Percentiles rank a stretch among this genome's conserved stretches.
phyloP scores from a whole-genome alignment of 441 rosid species.

The Populus hybrid region DNA sequence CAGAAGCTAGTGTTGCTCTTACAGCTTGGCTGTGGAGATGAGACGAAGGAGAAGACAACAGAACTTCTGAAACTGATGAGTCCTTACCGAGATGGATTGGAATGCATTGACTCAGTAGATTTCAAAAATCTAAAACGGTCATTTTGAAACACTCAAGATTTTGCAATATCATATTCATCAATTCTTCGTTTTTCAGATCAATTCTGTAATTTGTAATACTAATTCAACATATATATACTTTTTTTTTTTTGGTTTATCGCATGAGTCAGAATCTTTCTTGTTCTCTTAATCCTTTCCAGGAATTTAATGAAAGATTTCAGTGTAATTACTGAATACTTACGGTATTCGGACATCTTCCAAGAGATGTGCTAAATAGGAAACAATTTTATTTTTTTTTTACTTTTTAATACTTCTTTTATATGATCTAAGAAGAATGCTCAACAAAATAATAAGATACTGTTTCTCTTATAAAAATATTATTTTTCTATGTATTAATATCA shows the following conservation, averaged over 20 bases:
- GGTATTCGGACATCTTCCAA: no score
- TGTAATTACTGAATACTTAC: no score
- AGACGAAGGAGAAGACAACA: slow-evolving; percentile 50
- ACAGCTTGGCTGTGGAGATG: slow-evolving; percentile 45
- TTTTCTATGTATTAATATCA: no score
- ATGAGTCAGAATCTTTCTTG: no score
- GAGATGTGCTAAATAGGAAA: no score
- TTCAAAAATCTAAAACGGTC: slow-evolving; percentile 57
- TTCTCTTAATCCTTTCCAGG: not conserved
- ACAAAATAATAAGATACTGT: no score
- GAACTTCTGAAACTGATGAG: slow-evolving; percentile 53
- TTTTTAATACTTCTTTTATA: no score
- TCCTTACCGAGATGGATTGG: slow-evolving; percentile 47
- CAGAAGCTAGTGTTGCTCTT: slow-evolving; percentile 53
- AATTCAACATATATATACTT: not conserved
- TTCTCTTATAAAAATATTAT: no score
- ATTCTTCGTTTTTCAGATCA: not conserved
- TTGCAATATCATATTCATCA: not conserved
- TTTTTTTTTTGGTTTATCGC: not conserved
- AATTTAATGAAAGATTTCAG: not conserved
- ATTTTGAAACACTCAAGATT: slow-evolving; percentile 26
- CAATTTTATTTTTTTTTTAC: no score
- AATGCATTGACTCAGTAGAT: slow-evolving; percentile 51
- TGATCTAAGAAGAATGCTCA: no score
- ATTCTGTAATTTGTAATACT: not conserved